Conservation (phyloP, 768 basidiomycete species). For the Suillus placidus region DNA sequence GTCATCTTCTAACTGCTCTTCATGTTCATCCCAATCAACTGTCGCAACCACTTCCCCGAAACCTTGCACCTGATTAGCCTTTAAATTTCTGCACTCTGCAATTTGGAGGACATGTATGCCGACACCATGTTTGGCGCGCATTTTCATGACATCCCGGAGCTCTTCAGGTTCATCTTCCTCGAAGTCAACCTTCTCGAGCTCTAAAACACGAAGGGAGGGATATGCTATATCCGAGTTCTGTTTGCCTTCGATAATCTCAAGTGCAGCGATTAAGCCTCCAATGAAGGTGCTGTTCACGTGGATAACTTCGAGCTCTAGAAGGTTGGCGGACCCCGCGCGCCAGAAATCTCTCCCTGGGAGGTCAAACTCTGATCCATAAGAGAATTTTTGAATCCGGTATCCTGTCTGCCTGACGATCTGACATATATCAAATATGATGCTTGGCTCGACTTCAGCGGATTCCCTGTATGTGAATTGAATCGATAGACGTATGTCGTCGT, state of each 20-base stretch:
- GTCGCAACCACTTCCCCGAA: too few species aligned
- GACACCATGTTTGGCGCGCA: not conserved
- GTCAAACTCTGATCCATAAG: not conserved
- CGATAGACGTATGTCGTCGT: too few species aligned
- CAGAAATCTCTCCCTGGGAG: not conserved
- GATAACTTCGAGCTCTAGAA: not conserved
- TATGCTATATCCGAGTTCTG: not conserved
- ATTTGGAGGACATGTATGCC: not conserved
- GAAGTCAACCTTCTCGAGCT: not conserved
- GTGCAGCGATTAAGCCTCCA: not conserved
- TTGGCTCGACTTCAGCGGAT: too few species aligned
- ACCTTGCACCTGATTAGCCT: too few species aligned
- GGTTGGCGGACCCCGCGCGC: not conserved
- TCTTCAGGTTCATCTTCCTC: not conserved
- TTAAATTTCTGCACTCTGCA: too few species aligned
- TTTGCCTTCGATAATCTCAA: not conserved
- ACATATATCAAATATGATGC: not conserved
- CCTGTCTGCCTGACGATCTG: not conserved
- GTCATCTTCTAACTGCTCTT: too few species aligned
- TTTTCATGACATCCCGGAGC: not conserved
- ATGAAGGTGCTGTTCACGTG: not conserved
- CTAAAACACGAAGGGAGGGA: not conserved
- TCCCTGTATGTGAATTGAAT: too few species aligned
- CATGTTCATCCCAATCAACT: not conserved
- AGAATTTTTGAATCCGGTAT: not conserved